Evolutionary conservation across 2,329 filamentous ascomycete genomes (phyloP).

Genomic region (Reticulascus tulasneorum): DNA sequence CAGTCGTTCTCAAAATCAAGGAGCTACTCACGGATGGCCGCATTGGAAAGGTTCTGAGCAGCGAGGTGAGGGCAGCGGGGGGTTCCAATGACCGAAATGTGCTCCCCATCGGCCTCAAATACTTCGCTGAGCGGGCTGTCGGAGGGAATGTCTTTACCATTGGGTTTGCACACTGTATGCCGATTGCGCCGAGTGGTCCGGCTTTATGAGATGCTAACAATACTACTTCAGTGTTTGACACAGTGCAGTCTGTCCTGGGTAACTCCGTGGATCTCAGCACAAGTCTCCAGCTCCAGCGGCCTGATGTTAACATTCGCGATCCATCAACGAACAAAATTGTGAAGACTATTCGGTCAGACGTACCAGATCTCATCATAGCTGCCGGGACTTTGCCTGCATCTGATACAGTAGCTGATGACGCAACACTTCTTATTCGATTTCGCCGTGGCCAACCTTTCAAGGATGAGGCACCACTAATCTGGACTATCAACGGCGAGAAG

Average conservation of each 20-base stretch:
- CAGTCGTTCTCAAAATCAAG: slow-evolving; percentile 38
- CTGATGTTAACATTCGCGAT: slow-evolving; percentile 1
- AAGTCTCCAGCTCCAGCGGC: slow-evolving; percentile 28
- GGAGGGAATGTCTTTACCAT: slow-evolving; percentile 43
- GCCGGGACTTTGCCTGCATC: slow-evolving; percentile 32
- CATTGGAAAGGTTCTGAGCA: slow-evolving; percentile 51
- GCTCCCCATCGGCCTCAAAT: slow-evolving; percentile 33
- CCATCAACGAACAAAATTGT: neutral
- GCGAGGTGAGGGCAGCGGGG: slow-evolving; percentile 32
- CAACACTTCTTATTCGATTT: slow-evolving; percentile 39
- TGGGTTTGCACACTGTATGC: slow-evolving; percentile 31
- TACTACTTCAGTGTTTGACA: neutral
- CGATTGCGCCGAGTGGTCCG: neutral
- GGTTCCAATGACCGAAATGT: slow-evolving; percentile 30
- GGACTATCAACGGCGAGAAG: slow-evolving; percentile 48
- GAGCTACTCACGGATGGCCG: slow-evolving; percentile 38
- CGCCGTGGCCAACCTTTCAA: slow-evolving; percentile 46
- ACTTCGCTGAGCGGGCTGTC: slow-evolving; percentile 43
- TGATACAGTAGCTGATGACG: slow-evolving; percentile 21
- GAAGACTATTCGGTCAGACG: slow-evolving; percentile 10
- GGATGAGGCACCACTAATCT: slow-evolving; percentile 39
- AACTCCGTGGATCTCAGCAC: neutral
- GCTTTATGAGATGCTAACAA: neutral
- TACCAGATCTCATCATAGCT: slow-evolving; percentile 24
- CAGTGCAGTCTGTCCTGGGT: slow-evolving; percentile 5